Percentiles rank a stretch among this genome's conserved stretches.
Conservation (phyloP, 1,139 yeast species). For the Pichia sp. region DNA sequence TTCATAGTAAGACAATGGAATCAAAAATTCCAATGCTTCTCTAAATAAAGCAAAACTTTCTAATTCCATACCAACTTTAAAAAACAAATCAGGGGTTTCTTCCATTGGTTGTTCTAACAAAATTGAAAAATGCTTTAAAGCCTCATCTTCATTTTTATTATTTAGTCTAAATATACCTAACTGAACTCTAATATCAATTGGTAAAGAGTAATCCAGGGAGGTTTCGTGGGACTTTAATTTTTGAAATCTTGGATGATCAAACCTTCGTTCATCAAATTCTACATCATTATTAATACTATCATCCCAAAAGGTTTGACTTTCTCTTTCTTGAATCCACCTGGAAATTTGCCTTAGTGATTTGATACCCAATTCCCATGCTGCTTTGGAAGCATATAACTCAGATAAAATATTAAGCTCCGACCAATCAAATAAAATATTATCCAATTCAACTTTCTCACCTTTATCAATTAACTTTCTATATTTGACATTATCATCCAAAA, state of each 20-base stretch:
- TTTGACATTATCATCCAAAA: slow-evolving; percentile 52
- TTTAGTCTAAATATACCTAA: slow-evolving; percentile 69
- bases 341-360: slow-evolving; percentile 62
- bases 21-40: slow-evolving; percentile 64
- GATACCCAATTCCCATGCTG: slow-evolving; percentile 59
- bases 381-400: slow-evolving; percentile 67
- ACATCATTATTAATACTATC: slow-evolving; percentile 58
- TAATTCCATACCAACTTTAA: slow-evolving; percentile 69
- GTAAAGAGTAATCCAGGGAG: slow-evolving; percentile 46
- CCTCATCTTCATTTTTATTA: slow-evolving; percentile 59
- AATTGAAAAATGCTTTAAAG: slow-evolving; percentile 59
- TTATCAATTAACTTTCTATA: slow-evolving; percentile 19
- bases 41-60: slow-evolving; percentile 61
- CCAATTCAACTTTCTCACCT: slow-evolving; percentile 24
- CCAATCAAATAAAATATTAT: slow-evolving; percentile 57
- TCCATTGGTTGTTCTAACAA: slow-evolving; percentile 51
- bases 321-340: slow-evolving; percentile 76
- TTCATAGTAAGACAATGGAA: slow-evolving; percentile 45
- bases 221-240: slow-evolving; percentile 34
- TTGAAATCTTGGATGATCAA: slow-evolving; percentile 38
- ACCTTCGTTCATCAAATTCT: slow-evolving; percentile 72
- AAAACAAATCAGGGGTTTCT: slow-evolving; percentile 64
- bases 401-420: slow-evolving; percentile 78
- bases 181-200: slow-evolving; percentile 81
- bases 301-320: slow-evolving; percentile 77